These are phyloP conservation scores for Penicillium angulare DNA, from an alignment of 495 filamentous ascomycete species.

Conservation along the genomic window DNA sequence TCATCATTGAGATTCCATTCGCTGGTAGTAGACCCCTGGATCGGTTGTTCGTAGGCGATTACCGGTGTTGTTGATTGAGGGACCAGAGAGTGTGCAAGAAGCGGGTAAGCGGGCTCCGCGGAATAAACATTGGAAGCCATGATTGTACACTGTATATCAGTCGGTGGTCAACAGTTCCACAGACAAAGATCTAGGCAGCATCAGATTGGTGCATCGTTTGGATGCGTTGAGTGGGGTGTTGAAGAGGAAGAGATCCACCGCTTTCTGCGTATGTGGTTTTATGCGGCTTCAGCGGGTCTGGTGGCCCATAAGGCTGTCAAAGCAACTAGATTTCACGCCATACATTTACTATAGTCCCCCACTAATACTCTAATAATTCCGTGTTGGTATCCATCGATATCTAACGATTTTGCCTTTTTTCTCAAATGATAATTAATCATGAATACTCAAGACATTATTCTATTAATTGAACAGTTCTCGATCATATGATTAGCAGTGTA, in stretches of 20 bases:
- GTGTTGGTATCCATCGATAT: neutral
- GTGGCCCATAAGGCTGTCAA: neutral
- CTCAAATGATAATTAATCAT: too few relatives aligned
- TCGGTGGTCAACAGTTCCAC: too few relatives aligned
- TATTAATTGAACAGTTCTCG: too few relatives aligned
- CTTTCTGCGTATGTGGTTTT: constrained; percentile 8
- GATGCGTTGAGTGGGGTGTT: neutral
- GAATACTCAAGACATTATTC: too few relatives aligned
- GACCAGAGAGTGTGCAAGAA: constrained; percentile 37
- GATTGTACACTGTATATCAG: too few relatives aligned
- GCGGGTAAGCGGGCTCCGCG: constrained; percentile 32
- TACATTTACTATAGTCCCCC: too few relatives aligned
- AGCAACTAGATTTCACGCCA: neutral
- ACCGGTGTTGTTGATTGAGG: neutral
- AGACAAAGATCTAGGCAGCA: too few relatives aligned
- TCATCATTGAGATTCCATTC: constrained; percentile 35
- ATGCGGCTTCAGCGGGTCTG: too few relatives aligned
- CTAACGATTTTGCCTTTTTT: too few relatives aligned
- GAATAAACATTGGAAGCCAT: constrained; percentile 21
- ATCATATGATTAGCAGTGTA: too few relatives aligned
- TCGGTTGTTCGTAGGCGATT: neutral
- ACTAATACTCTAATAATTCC: too few relatives aligned
- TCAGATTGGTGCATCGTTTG: neutral
- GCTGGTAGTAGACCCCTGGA: neutral
- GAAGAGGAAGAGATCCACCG: constrained; percentile 10